Base-by-base conservation (phyloP, 129 eudicot species). In the Centella asiatica region DNA sequence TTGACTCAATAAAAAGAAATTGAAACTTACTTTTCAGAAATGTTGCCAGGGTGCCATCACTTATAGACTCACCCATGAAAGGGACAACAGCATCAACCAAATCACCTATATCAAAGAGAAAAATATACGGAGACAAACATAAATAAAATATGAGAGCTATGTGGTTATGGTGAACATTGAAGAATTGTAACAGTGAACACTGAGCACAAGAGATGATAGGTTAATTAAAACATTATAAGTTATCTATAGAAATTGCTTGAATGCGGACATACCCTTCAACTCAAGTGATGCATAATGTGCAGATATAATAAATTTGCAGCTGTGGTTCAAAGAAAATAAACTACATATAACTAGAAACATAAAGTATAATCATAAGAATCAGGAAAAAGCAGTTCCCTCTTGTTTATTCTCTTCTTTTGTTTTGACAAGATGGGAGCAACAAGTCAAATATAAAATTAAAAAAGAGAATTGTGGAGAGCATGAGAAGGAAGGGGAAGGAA, bases 61-160 rank as follows among this genome's bases (percentile, higher is more conserved):
- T 78, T 55, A 90, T 84, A 15, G 97, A 90, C 78, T 90, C 97
- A 57, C 97, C 97, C 97, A 90, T 90, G 65, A 76, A 81, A 67
- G 95, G 97, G 37, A 86, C 97, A 77, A 86, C 94, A 54, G 95
- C 97, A 70, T 90, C 87, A 54, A 90, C 86, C 68, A 77, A 49
- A 65, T 86, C 97, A 73, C 95, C 95, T 83, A 74, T 42, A 68
- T 68, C 56, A 47, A 7, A 14, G 12, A n/a, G n/a, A n/a, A n/a
- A n/a, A n/a, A n/a, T n/a, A n/a, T n/a, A n/a, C n/a, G n/a, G n/a
- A n/a, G 14, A 53, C 34, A 34, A 44, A 67, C 26, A 52, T 60
- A 73, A n/a, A 63, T 28, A 5, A n/a, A 25, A 37, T 33, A 29
- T 32, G 28, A 62, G 57, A 11, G 31, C 17, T 2, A 18, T 44